A percentile compares a stretch with the other conserved stretches of the same genome.
Conservation (phyloP, 495 filamentous ascomycete species). For the Darksidea phi region DNA sequence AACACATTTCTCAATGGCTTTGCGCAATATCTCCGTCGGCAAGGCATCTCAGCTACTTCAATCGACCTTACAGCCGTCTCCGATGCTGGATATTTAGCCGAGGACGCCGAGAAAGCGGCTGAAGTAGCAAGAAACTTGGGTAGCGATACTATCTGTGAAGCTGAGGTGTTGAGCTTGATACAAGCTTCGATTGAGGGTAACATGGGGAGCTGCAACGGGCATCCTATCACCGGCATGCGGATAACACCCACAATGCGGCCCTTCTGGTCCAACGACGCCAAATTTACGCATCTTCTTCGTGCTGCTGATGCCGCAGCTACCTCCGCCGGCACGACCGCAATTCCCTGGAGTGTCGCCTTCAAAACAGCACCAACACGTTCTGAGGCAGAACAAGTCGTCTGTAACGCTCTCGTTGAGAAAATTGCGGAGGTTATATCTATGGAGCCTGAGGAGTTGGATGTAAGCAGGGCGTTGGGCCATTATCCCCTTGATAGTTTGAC, state of each 20-base stretch:
- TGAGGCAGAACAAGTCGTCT: conserved; percentile 25
- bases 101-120: conserved; percentile 13
- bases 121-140: conserved; percentile 15
- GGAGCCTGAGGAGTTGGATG: conserved; percentile 23
- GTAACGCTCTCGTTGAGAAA: conserved; percentile 21
- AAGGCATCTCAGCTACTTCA: conserved; percentile 14
- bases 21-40: background rate
- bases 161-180: conserved; percentile 10
- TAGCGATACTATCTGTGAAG: conserved; percentile 9
- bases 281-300: conserved; percentile 8
- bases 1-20: conserved; percentile 30
- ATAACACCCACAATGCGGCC: conserved; percentile 11
- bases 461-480: background rate
- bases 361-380: conserved; percentile 11
- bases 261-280: conserved; percentile 20
- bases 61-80: conserved; percentile 30
- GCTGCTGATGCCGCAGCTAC: conserved; percentile 7
- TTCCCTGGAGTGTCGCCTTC: conserved; percentile 15
- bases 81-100: conserved; percentile 28
- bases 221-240: conserved; percentile 14
- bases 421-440: conserved; percentile 15
- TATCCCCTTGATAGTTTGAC: conserved; percentile 18
- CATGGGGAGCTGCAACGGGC: background rate
- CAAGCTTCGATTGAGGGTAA: conserved; percentile 1
- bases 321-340: background rate